These are phyloP conservation scores for Scheffersomyces ergatensis DNA, from an alignment of 805 yeast genomes.

Conservation along the genomic window DNA sequence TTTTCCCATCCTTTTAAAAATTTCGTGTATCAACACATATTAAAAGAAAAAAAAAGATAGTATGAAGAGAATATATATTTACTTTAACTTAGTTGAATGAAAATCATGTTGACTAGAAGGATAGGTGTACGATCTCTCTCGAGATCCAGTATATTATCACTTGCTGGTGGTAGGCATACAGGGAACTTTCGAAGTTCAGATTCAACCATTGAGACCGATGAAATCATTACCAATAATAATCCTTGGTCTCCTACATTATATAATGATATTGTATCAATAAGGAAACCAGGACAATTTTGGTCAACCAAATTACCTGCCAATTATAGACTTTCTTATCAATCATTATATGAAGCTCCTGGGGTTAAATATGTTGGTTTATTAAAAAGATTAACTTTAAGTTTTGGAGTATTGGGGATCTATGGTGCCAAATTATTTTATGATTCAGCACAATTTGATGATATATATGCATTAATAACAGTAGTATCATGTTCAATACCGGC, in stretches of 20 bases:
- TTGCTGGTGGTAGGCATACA: conserved; percentile 12
- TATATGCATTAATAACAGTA: conserved; percentile 43
- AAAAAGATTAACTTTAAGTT: conserved; percentile 60
- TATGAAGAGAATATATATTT: no score
- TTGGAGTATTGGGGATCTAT: conserved; percentile 58
- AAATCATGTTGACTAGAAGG: no score
- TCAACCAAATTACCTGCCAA: conserved; percentile 49
- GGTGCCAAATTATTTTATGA: conserved; percentile 59
- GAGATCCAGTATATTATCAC: not conserved
- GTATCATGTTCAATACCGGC: conserved; percentile 58
- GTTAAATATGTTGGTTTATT: conserved; percentile 59
- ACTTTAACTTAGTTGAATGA: no score
- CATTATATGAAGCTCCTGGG: conserved; percentile 65
- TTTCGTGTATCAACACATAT: no score
- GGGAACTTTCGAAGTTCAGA: conserved; percentile 23
- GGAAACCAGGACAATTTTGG: conserved; percentile 38
- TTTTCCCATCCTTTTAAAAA: no score
- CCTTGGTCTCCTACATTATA: conserved; percentile 46
- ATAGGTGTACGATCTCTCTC: no score
- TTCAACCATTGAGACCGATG: conserved; percentile 39
- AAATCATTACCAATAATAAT: conserved; percentile 37
- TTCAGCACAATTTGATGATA: conserved; percentile 52
- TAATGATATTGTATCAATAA: conserved; percentile 42
- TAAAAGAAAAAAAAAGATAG: no score
- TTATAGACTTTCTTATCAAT: conserved; percentile 54